These are phyloP conservation scores for Stenogyne calaminthoides DNA, from an alignment of 305 asterid species.

Conservation along the genomic window DNA sequence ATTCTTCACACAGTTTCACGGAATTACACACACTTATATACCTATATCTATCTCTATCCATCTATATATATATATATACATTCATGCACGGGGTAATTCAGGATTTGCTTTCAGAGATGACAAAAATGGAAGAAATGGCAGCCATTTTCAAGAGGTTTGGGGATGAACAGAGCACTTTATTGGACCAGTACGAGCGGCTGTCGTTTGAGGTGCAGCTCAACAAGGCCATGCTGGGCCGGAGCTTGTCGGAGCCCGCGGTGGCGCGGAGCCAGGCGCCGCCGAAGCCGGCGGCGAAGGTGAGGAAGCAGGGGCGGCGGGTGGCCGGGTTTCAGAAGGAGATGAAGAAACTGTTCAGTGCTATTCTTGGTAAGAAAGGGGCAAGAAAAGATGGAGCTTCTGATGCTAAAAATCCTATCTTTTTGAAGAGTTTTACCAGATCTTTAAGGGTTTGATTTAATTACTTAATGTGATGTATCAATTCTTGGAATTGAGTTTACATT, in stretches of 20 bases:
- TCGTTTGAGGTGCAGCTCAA: conserved; percentile 80
- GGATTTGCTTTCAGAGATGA: conserved; percentile 39
- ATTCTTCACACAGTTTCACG: conserved; percentile 20
- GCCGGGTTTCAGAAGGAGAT: conserved; percentile 52
- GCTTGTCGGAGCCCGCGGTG: conserved; percentile 60
- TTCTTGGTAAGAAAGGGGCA: conserved; percentile 41
- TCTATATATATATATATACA: background rate
- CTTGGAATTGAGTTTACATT: background rate
- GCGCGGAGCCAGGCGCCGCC: conserved; percentile 27
- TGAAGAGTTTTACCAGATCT: conserved; percentile 63
- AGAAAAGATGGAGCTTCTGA: conserved; percentile 23
- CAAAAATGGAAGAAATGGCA: conserved; percentile 41
- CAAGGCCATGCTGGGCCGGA: conserved; percentile 76
- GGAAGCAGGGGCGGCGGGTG: conserved; percentile 32
- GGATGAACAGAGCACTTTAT: conserved; percentile 73
- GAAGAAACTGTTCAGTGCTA: conserved; percentile 56
- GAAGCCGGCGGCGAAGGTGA: conserved; percentile 20
- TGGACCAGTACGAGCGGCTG: conserved; percentile 75
- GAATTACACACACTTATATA: background rate
- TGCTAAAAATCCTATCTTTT: conserved; percentile 37
- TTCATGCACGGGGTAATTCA: conserved; percentile 27
- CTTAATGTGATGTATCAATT: background rate
- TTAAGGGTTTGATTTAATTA: conserved; percentile 41
- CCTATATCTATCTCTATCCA: too few relatives aligned
- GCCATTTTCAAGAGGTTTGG: conserved; percentile 60